Conservation (phyloP, 768 basidiomycete genomes). For the Pleurotus ostreatus region DNA sequence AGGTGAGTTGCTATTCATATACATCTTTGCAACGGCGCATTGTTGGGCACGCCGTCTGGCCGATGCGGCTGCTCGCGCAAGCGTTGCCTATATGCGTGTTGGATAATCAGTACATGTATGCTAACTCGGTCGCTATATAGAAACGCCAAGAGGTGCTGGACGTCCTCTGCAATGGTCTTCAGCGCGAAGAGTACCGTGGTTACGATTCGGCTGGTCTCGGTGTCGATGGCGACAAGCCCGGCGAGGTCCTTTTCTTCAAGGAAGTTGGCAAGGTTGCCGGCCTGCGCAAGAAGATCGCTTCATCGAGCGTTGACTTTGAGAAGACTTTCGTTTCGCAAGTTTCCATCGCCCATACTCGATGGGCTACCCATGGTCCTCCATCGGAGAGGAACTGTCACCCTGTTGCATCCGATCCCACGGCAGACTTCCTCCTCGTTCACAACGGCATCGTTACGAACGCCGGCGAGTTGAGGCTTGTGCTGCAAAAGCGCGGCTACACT, state of each 20-base stretch:
- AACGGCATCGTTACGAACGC: constrained; percentile 99
- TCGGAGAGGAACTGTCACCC: constrained; percentile 92
- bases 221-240: constrained; percentile 86
- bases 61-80: neutral
- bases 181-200: constrained; percentile 95
- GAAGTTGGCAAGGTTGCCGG: constrained; percentile 97
- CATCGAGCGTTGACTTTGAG: constrained; percentile 63
- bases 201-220: constrained; percentile 94
- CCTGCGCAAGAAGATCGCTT: constrained; percentile 84
- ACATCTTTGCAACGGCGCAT: constrained; percentile 5
- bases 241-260: constrained; percentile 84
- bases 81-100: neutral
- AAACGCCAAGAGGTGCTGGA: constrained; percentile 89
- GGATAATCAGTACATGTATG: neutral
- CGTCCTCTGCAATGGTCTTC: constrained; percentile 84
- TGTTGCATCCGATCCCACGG: constrained; percentile 72
- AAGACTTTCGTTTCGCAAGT: constrained; percentile 84
- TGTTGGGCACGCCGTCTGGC: neutral
- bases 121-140: constrained; percentile 34
- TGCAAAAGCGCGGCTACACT: constrained; percentile 92
- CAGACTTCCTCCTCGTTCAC: constrained; percentile 93
- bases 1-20: constrained; percentile 46
- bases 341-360: constrained; percentile 97
- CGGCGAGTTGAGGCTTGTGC: constrained; percentile 81
- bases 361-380: constrained; percentile 97